These are phyloP conservation scores for Mycena epipterygia DNA, from an alignment of 768 basidiomycete genomes.

Conservation along the genomic window DNA sequence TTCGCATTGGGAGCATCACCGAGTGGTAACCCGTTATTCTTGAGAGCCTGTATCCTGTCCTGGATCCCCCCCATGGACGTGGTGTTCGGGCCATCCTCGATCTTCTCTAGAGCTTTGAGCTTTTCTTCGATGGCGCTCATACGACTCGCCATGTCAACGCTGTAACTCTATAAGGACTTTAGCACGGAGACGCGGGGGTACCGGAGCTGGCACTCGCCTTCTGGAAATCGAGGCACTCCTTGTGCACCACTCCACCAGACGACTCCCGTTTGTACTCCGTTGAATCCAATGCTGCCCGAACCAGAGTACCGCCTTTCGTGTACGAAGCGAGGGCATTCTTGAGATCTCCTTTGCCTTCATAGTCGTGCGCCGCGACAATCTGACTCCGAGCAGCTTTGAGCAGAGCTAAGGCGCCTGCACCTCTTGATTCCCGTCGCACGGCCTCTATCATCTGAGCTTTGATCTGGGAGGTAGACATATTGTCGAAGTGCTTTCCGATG, in stretches of 20 bases:
- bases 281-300: slow-evolving; percentile 71
- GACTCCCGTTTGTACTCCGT: slow-evolving; percentile 68
- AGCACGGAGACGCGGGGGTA: slow-evolving; percentile 22
- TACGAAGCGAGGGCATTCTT: slow-evolving; percentile 71
- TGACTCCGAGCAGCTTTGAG: slow-evolving; percentile 75
- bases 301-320: slow-evolving; percentile 72
- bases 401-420: slow-evolving; percentile 71
- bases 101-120: slow-evolving; percentile 58
- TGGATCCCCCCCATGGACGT: slow-evolving; percentile 80
- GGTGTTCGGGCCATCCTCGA: slow-evolving; percentile 55
- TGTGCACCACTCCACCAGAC: slow-evolving; percentile 68
- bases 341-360: slow-evolving; percentile 72
- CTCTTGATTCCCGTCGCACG: slow-evolving; percentile 66
- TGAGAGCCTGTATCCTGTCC: slow-evolving; percentile 83
- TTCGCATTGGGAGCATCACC: slow-evolving; percentile 73
- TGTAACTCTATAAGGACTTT: slow-evolving; percentile 47
- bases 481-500: slow-evolving; percentile 44
- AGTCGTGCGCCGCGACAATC: slow-evolving; percentile 62
- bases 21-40: slow-evolving; percentile 71
- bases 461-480: slow-evolving; percentile 57
- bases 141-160: slow-evolving; percentile 54
- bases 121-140: slow-evolving; percentile 60
- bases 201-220: slow-evolving; percentile 61
- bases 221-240: slow-evolving; percentile 75
- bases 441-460: slow-evolving; percentile 59